Base-by-base conservation (phyloP, 2,329 filamentous ascomycete genomes). In the Grosmannia clavigera region DNA sequence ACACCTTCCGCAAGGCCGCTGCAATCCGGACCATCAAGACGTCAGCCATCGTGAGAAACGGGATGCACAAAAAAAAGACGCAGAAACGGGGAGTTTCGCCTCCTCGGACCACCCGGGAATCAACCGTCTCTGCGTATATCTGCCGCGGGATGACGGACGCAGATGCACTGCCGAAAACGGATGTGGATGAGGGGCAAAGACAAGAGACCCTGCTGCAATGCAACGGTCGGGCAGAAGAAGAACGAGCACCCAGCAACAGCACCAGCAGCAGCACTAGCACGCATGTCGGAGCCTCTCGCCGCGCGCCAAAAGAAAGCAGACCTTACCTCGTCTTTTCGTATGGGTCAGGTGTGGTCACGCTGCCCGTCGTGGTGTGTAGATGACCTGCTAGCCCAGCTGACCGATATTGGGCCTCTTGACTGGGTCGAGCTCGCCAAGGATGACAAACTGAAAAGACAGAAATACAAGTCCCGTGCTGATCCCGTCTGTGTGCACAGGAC, bases 11-110 rank as follows among this genome's bases (percentile, higher is more conserved):
- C 48, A 76, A 69, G 62, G 71, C 68, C 65, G 73, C 71, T 46
- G 73, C 71, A 66, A 71, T 70, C 66, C 73, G 73, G 58, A 76
- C 63, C 61, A 76, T 67, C 57, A 76, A 61, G 50, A 69, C 68
- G 68, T 78, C 73, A 76, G 75, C 72, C 72, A 76, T 74, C 35
- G 12, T 16, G 56, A 33, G 22, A n/a, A 12, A 54, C 5, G 31
- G 31, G 35, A 12, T 31, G 55, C 12, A 46, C 33, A 38, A 51
- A 31, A 51, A 31, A 31, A 14, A 14, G 5, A 14, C 55, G 5
- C 46, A 25, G 29, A 57, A 14, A 33, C 25, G 2, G 3, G 3
- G 3, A 46, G 7, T 46, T 19, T 19, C 43, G 3, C 7, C 40
- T 14, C 40, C 38, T 19, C 40, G 43, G 43, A n/a, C 43, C 16